phyloP scores from a whole-genome alignment of 805 yeast genomes.

The Hanseniaspora vineae region DNA sequence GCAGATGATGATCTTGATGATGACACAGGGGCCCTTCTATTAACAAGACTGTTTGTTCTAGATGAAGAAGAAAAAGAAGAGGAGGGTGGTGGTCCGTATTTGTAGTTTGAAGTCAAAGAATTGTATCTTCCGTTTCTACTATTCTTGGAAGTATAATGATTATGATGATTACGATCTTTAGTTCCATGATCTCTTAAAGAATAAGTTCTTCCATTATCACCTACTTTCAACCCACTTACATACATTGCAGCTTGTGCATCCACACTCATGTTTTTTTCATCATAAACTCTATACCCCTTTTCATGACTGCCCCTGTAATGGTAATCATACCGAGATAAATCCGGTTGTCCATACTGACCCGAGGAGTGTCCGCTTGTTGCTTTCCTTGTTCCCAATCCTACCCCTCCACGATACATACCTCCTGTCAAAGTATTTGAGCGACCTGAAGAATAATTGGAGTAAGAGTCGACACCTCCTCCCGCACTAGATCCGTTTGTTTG shows the following conservation, averaged over 20 bases:
- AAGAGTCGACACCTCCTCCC: no score
- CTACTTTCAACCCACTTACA: neutral
- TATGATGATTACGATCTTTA: neutral
- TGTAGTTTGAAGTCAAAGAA: neutral
- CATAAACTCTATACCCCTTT: conserved; percentile 3
- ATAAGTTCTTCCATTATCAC: neutral
- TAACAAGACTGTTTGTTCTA: neutral
- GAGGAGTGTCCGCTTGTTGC: no score
- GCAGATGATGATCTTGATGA: no score
- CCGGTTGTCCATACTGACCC: conserved; percentile 1
- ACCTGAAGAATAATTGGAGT: no score
- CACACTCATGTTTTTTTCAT: neutral
- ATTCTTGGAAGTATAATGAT: neutral
- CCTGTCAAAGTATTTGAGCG: no score
- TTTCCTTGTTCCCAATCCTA: no score
- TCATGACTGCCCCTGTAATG: conserved; percentile 5
- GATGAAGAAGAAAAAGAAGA: neutral
- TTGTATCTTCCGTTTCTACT: neutral
- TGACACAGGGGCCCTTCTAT: no score
- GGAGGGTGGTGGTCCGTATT: neutral
- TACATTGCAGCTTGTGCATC: neutral
- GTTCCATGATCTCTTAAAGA: neutral
- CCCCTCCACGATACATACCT: no score
- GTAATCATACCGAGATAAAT: conserved; percentile 6
- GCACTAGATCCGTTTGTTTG: no score